Conservation (phyloP, 768 basidiomycete genomes). For the Kwoniella shandongensis region DNA sequence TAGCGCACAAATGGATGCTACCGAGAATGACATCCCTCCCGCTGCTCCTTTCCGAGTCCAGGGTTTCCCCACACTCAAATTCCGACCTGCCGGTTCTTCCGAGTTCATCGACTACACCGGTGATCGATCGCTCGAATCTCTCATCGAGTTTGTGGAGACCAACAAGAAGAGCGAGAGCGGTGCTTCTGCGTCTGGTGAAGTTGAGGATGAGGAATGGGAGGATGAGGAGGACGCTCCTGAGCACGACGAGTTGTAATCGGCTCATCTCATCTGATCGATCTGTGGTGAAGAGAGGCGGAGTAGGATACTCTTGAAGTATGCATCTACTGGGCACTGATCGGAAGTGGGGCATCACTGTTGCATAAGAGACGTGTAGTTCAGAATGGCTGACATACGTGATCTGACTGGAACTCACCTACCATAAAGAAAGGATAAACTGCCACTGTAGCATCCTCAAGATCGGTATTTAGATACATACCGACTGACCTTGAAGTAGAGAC, state of each 20-base stretch:
- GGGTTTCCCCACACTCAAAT: constrained; percentile 87
- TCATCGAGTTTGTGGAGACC: constrained; percentile 79
- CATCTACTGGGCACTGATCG: not conserved
- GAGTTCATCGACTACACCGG: constrained; percentile 93
- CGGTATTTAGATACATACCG: too few relatives aligned
- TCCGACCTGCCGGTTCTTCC: constrained; percentile 82
- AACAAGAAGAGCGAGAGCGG: constrained; percentile 64
- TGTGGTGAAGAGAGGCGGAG: not conserved
- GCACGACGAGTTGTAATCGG: constrained; percentile 53
- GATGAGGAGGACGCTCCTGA: constrained; percentile 36
- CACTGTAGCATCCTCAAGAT: too few relatives aligned
- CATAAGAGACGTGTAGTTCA: too few relatives aligned
- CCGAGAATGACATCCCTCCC: constrained; percentile 91
- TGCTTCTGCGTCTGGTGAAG: constrained; percentile 19
- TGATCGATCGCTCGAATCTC: constrained; percentile 72
- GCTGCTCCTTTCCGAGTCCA: constrained; percentile 80
- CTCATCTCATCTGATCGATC: not conserved
- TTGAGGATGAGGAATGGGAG: constrained; percentile 29
- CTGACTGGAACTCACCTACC: too few relatives aligned
- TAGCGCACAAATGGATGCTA: constrained; percentile 87
- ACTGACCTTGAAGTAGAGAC: too few relatives aligned
- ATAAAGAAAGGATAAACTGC: too few relatives aligned
- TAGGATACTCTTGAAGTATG: not conserved
- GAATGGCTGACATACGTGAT: too few relatives aligned
- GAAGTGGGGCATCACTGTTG: too few relatives aligned